A percentile compares a stretch with the other conserved stretches of the same genome.
Conservation (phyloP, 1,284 basidiomycete species). For the Ustilago curta region DNA sequence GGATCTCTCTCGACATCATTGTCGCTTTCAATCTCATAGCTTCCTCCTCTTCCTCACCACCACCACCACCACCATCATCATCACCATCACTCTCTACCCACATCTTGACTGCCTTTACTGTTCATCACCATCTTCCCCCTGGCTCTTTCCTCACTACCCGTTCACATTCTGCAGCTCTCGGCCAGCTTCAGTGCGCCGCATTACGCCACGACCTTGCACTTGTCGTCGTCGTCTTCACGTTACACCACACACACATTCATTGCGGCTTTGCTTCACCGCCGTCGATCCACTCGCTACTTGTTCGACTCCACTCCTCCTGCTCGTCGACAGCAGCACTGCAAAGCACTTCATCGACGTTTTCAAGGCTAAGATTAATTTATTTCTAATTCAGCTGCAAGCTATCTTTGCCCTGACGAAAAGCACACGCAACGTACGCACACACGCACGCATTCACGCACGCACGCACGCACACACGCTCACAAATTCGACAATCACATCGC, state of each 20-base stretch:
- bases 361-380: not conserved
- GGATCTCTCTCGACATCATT: slow-evolving; percentile 5
- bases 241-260: not conserved
- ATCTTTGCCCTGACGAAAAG: slow-evolving; percentile 7
- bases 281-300: no score
- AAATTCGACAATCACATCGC: slow-evolving; percentile 36
- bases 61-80: slow-evolving; percentile 9
- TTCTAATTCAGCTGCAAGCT: not conserved
- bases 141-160: not conserved
- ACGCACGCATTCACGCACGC: slow-evolving; percentile 16
- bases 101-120: not conserved
- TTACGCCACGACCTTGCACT: slow-evolving; percentile 6
- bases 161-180: not conserved
- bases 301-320: not conserved
- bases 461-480: slow-evolving; percentile 6
- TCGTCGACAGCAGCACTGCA: not conserved
- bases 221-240: not conserved
- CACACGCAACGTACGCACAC: slow-evolving; percentile 11
- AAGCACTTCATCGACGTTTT: slow-evolving; percentile 1
- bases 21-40: slow-evolving; percentile 9
- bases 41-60: no score
- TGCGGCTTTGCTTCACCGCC: not conserved
- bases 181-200: not conserved
- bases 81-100: slow-evolving; percentile 6
- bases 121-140: not conserved